Base-by-base conservation (phyloP, 2,329 filamentous ascomycete species). In the Hypoxylon rubiginosum region DNA sequence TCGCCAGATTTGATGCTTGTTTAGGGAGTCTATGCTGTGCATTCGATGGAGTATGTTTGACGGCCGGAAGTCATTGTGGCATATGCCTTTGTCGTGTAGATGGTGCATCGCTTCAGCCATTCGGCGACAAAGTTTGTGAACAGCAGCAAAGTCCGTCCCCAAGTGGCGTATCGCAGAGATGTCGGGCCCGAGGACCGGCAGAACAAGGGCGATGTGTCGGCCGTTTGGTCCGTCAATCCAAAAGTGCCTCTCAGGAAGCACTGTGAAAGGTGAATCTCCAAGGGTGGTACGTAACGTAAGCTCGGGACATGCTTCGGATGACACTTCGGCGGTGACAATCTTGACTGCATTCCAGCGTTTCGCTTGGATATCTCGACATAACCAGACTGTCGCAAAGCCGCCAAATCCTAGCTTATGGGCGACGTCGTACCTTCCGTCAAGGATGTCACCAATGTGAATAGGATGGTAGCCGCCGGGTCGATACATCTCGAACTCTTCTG, bases 201-300 rank as follows among this genome's bases (percentile, higher is more conserved):
- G 48, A 7, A 64, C 65, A 4, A 58, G 30, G 21, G 57, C 60
- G 2, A 68, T 46, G 32, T 68, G 65, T 13, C 58, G 39, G 13
- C 65, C 65, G 13, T 68, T 68, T 1, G 62, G 52, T 2, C 61
- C 57, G 10, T 62, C 48, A 7, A 64, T 54, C 54, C 54, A 68
- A 13, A 68, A 68, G 1, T 36, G 45, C 4, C 59, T 41, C 15
- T 58, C 32, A 11, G 62, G 58, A 15, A 26, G 5, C 0, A 30
- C 39, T 6, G 64, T 52, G 28, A 61, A 45, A 28, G 52, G 43
- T 9, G 11, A n/a, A 9, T 59, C 52, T 1, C 11, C 51, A 21
- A 41, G 8, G 15, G 21, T 28, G 9, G 7, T 11, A 19, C 24
- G 24, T 6, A 52, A 39, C 13, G 24, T 21, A 30, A 52, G 30